Percentiles rank a stretch among this genome's conserved stretches.
phyloP scores from a whole-genome alignment of 441 rosid genomes.

The Flueggea neowawraea region DNA sequence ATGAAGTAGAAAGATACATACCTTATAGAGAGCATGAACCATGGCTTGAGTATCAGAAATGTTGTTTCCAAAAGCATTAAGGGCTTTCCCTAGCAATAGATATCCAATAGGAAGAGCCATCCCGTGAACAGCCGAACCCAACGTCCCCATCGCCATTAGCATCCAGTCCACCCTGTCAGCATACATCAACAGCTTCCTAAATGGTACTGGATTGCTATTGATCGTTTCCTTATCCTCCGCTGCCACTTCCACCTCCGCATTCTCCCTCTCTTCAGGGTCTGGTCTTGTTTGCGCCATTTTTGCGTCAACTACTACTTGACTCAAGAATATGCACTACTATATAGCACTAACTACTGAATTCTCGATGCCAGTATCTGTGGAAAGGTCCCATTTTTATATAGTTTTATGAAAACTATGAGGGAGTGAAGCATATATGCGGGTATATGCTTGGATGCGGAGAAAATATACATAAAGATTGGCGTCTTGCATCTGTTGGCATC shows the following conservation, averaged over 20 bases:
- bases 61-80: conserved; percentile 48
- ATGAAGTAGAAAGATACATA: conserved; percentile 1
- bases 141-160: conserved; percentile 51
- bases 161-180: conserved; percentile 54
- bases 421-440: conserved; percentile 5
- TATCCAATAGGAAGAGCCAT: conserved; percentile 68
- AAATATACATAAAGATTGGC: too few relatives aligned
- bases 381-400: background rate
- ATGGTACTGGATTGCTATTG: conserved; percentile 21
- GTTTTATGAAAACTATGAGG: background rate
- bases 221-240: background rate
- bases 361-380: background rate
- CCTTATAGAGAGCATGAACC: conserved; percentile 46
- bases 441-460: conserved; percentile 7
- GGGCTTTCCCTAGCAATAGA: conserved; percentile 60
- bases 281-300: conserved; percentile 1
- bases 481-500: too few relatives aligned
- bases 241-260: background rate
- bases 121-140: conserved; percentile 56
- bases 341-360: background rate
- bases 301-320: background rate
- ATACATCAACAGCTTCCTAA: conserved; percentile 43
- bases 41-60: conserved; percentile 19
- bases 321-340: background rate
- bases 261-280: background rate